Conservation (phyloP, 768 basidiomycete species). For the Naematelia encephala region DNA sequence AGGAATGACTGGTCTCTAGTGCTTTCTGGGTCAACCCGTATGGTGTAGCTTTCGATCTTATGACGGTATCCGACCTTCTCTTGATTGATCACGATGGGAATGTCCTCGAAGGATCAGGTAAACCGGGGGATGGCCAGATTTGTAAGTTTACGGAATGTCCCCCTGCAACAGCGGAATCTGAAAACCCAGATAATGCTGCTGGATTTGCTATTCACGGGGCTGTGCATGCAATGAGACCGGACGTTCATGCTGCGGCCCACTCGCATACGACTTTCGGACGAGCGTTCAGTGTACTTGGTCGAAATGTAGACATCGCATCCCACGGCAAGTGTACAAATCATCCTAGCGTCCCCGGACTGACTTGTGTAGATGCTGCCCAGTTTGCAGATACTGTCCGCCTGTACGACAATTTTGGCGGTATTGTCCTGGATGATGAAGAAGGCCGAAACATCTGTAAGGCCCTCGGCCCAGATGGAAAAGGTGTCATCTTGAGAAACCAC, state of each 20-base stretch:
- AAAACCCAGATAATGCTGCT: slow-evolving; percentile 51
- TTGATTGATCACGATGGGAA: slow-evolving; percentile 54
- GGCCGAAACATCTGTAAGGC: slow-evolving; percentile 54
- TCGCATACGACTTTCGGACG: slow-evolving; percentile 57
- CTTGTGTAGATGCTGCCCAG: slow-evolving; percentile 11
- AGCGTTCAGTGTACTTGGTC: slow-evolving; percentile 56
- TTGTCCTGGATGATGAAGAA: slow-evolving; percentile 56
- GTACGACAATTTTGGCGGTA: slow-evolving; percentile 56
- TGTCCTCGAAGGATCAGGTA: slow-evolving; percentile 48
- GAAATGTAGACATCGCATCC: slow-evolving; percentile 9
- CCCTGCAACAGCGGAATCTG: slow-evolving; percentile 4
- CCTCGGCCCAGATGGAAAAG: slow-evolving; percentile 19
- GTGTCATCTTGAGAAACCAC: slow-evolving; percentile 29
- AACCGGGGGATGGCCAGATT: slow-evolving; percentile 33
- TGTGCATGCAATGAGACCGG: slow-evolving; percentile 56
- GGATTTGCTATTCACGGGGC: slow-evolving; percentile 55
- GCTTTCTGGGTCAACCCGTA: slow-evolving; percentile 33
- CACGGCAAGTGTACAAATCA: not conserved
- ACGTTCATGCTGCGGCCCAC: slow-evolving; percentile 56
- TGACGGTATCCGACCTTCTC: slow-evolving; percentile 55
- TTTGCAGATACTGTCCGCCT: slow-evolving; percentile 31
- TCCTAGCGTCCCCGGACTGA: not conserved
- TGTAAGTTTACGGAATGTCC: slow-evolving; percentile 2
- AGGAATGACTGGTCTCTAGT: not conserved
- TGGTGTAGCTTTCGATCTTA: slow-evolving; percentile 55